Conservation (phyloP, 345 rosid genomes). For the Clausena lansium region DNA sequence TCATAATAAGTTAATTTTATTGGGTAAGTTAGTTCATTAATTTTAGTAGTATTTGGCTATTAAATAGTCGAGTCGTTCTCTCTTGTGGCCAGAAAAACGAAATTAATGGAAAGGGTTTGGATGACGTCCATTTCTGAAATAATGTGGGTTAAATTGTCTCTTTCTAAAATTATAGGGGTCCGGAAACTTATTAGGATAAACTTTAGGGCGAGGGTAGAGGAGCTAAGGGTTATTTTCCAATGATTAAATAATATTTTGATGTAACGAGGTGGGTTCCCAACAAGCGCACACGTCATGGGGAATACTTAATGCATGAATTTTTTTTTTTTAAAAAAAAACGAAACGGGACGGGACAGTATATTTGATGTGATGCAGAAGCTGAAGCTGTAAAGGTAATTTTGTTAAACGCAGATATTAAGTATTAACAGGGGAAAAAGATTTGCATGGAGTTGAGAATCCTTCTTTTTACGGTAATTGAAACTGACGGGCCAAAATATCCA, state of each 20-base stretch:
- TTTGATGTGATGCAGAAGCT: conserved; percentile 16
- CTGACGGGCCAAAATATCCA: not conserved
- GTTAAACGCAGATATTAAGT: not conserved
- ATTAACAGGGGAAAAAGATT: conserved; percentile 12
- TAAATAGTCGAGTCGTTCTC: no score
- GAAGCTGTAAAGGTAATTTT: conserved; percentile 17
- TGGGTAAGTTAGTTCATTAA: no score
- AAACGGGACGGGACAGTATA: no score
- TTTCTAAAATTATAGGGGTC: no score
- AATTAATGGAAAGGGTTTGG: no score
- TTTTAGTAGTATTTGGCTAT: no score
- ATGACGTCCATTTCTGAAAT: no score
- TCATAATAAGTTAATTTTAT: no score
- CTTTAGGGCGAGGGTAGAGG: no score
- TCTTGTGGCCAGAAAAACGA: no score
- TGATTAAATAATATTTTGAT: not conserved
- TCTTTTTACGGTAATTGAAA: conserved; percentile 15
- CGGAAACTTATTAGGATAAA: no score
- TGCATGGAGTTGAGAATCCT: conserved; percentile 14
- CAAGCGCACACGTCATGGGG: conserved; percentile 36
- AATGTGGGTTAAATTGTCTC: no score
- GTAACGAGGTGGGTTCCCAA: conserved; percentile 30
- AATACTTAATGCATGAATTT: conserved; percentile 36
- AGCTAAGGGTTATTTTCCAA: not conserved
- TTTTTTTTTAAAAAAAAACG: conserved; percentile 5